A percentile compares a stretch with the other conserved stretches of the same genome.
Conservation (phyloP, 2,329 filamentous ascomycete genomes). For the Bipolaris cookei region DNA sequence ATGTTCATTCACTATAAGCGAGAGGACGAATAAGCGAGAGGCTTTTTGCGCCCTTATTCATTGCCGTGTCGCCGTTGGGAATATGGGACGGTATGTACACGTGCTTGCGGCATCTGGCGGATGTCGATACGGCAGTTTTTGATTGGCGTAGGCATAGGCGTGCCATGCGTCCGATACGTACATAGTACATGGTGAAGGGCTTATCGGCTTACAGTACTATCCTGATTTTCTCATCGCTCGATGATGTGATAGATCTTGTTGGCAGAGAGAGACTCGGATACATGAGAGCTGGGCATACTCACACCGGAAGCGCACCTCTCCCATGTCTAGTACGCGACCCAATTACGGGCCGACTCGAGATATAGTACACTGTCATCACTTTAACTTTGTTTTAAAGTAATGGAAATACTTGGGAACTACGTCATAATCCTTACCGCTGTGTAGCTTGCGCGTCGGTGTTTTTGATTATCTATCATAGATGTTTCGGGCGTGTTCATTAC, state of each 20-base stretch:
- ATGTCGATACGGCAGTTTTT: background rate
- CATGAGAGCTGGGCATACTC: no score
- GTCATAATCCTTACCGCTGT: no score
- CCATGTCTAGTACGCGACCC: no score
- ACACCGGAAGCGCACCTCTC: no score
- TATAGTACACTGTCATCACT: background rate
- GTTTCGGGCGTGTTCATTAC: background rate
- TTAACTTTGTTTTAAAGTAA: background rate
- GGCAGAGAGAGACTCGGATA: background rate
- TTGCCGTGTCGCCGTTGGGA: background rate
- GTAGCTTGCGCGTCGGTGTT: background rate
- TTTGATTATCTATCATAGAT: background rate
- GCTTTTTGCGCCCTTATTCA: background rate
- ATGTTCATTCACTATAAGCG: background rate
- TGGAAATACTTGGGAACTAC: no score
- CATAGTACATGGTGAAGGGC: no score
- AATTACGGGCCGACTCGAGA: background rate
- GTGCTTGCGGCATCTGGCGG: background rate
- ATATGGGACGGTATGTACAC: background rate
- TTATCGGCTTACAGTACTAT: no score
- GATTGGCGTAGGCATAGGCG: background rate
- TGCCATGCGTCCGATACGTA: no score
- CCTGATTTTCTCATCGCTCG: background rate
- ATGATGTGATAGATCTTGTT: background rate
- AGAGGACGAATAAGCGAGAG: background rate